Base-by-base conservation (phyloP, 2,329 filamentous ascomycete genomes). In the Pseudogymnoascus sp. region DNA sequence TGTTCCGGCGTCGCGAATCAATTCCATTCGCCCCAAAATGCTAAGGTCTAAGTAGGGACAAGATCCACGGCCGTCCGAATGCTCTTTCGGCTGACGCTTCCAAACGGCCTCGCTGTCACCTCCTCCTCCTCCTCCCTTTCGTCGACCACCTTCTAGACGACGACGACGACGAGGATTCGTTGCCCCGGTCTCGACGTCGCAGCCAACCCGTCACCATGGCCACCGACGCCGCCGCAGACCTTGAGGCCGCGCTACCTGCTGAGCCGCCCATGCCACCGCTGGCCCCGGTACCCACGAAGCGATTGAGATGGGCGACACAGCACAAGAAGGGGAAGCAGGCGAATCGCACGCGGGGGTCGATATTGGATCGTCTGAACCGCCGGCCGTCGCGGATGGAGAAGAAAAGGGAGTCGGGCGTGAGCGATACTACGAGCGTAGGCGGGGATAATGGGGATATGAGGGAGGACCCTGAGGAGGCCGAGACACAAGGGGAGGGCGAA, bases 221-320 rank as follows among this genome's bases (percentile, higher is more conserved):
- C 5, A 56, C 2, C n/a, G 49, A 56, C 28, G 49, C 49, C 49
- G 49, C 28, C 5, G 28, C 49, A 28, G 49, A 56, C 49, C 34
- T 21, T 4, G 49, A 56, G 5, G 49, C 28, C 28, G 28, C 5
- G 64, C 69, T 66, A 36, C 63, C 68, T 59, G 68, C 69, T 61
- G 42, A 61, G 37, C 66, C 68, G 28, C 28, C 28, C 8, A 31
- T 31, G 28, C 28, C 77, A 69, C 79, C 82, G 65, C 83, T 56
- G 49, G 49, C 25, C 9, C 49, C 49, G 9, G 49, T 56, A 56
- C 49, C 84, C 7, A 88, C 87, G 21, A 91, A 93, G 74, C 84
- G 93, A 73, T 87, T 95, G 75, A 84, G 95, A 86, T 97, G 95
- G 95, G 93, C 95, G 16, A 97, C 95, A 14, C 90, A 93, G 72